phyloP scores from a whole-genome alignment of 306 rosid genomes.

The Astragalus glycyphyllos region DNA sequence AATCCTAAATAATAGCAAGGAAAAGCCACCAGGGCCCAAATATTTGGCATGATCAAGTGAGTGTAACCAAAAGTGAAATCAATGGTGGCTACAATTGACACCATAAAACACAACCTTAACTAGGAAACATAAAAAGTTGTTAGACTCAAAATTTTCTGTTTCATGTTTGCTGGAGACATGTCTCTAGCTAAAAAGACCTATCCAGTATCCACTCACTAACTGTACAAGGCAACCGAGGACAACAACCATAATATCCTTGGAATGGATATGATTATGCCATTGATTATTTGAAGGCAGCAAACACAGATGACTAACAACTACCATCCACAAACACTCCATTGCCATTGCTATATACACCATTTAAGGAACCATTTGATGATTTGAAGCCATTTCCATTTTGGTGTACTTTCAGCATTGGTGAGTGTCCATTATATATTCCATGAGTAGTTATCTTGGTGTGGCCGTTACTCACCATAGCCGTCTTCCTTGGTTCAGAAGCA shows the following conservation, averaged over 20 bases:
- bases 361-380: constrained; percentile 64
- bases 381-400: constrained; percentile 58
- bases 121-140: constrained; percentile 57
- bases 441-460: constrained; percentile 45
- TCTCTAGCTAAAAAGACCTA: constrained; percentile 64
- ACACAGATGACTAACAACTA: constrained; percentile 40
- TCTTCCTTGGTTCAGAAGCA: constrained; percentile 56
- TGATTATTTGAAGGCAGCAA: constrained; percentile 31
- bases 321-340: constrained; percentile 64
- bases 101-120: constrained; percentile 44
- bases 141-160: constrained; percentile 65
- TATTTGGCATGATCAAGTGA: constrained; percentile 54
- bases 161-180: constrained; percentile 46
- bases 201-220: constrained; percentile 85
- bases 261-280: constrained; percentile 37
- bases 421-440: constrained; percentile 56
- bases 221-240: constrained; percentile 73
- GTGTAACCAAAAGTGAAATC: constrained; percentile 38
- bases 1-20: constrained; percentile 37
- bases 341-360: constrained; percentile 68
- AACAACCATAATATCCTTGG: constrained; percentile 53
- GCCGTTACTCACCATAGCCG: constrained; percentile 43
- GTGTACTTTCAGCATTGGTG: constrained; percentile 48
- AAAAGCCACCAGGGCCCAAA: constrained; percentile 57
- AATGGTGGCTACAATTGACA: constrained; percentile 50